Evolutionary conservation across 768 basidiomycete species (phyloP).

Genomic region (Kwoniella dejecticola): DNA sequence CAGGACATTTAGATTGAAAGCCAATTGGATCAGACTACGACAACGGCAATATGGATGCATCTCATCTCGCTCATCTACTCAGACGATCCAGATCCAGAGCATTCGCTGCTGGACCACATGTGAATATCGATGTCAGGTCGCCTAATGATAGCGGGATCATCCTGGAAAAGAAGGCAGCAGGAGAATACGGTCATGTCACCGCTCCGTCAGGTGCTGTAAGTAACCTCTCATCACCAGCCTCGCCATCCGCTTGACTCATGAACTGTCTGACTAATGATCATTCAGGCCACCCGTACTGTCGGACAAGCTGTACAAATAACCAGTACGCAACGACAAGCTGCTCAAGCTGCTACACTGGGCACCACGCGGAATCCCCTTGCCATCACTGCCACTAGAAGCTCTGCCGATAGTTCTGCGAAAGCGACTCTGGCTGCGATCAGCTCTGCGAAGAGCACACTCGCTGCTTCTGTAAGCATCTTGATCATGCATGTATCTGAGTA

Average conservation of each 20-base stretch:
- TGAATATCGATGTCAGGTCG: constrained; percentile 1
- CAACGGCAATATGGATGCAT: constrained; percentile 7
- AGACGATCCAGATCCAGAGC: constrained; percentile 21
- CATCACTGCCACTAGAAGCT: constrained; percentile 12
- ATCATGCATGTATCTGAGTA: background rate
- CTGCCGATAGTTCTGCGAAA: constrained; percentile 3
- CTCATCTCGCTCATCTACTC: constrained; percentile 15
- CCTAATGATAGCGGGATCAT: constrained; percentile 13
- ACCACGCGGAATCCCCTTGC: constrained; percentile 18
- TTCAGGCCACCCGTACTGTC: constrained; percentile 12
- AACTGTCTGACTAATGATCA: too few species aligned
- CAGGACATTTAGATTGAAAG: background rate
- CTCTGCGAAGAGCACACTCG: constrained; percentile 12
- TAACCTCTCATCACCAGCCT: background rate
- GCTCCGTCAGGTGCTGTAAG: constrained; percentile 6
- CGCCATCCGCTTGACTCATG: too few species aligned
- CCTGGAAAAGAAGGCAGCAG: constrained; percentile 1
- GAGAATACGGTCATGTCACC: constrained; percentile 8
- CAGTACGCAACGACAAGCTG: constrained; percentile 16
- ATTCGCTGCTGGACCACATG: constrained; percentile 20
- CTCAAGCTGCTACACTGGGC: constrained; percentile 30
- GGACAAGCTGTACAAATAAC: constrained; percentile 5
- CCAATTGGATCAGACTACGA: background rate
- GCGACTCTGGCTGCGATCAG: constrained; percentile 7
- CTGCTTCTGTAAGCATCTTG: constrained; percentile 3